Evolutionary conservation across 164 flowering plant species (phyloP).

Genomic region (Cinnamomum micranthum): DNA sequence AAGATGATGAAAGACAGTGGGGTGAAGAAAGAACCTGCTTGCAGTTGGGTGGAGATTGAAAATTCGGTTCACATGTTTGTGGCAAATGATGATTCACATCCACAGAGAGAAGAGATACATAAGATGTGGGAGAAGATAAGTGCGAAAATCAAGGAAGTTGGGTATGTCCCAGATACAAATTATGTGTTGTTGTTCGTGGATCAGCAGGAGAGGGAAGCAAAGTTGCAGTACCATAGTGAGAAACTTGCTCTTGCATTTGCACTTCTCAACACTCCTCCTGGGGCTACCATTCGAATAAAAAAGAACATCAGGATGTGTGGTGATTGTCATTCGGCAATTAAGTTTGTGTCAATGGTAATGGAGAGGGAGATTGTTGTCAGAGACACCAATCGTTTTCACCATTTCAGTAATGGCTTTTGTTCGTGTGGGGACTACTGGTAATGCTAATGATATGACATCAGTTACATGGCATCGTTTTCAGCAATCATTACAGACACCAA

Average conservation of each 20-base stretch:
- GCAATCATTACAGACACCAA: no score
- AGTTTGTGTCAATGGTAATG: slow-evolving; percentile 46
- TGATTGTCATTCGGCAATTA: slow-evolving; percentile 64
- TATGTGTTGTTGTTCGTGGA: slow-evolving; percentile 48
- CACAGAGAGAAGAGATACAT: slow-evolving; percentile 36
- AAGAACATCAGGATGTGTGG: slow-evolving; percentile 46
- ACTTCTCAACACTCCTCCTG: slow-evolving; percentile 43
- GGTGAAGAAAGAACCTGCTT: slow-evolving; percentile 67
- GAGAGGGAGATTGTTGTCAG: slow-evolving; percentile 59
- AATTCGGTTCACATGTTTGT: slow-evolving; percentile 52
- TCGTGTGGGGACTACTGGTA: slow-evolving; percentile 75
- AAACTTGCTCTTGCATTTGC: slow-evolving; percentile 68
- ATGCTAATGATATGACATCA: background rate
- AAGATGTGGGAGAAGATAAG: slow-evolving; percentile 43
- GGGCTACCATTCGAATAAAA: slow-evolving; percentile 44
- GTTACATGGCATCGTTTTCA: no score
- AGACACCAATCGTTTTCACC: slow-evolving; percentile 64
- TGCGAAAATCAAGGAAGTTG: slow-evolving; percentile 43
- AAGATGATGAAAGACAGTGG: slow-evolving; percentile 50
- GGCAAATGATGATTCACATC: slow-evolving; percentile 52
- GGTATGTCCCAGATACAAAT: slow-evolving; percentile 56
- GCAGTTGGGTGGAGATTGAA: slow-evolving; percentile 75
- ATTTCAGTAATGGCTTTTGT: slow-evolving; percentile 50
- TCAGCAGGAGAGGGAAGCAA: slow-evolving; percentile 50
- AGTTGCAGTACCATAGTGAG: slow-evolving; percentile 62